These are phyloP conservation scores for Tetrahymena borealis DNA, from an alignment of 73 alveolate species.

Conservation along the genomic window DNA sequence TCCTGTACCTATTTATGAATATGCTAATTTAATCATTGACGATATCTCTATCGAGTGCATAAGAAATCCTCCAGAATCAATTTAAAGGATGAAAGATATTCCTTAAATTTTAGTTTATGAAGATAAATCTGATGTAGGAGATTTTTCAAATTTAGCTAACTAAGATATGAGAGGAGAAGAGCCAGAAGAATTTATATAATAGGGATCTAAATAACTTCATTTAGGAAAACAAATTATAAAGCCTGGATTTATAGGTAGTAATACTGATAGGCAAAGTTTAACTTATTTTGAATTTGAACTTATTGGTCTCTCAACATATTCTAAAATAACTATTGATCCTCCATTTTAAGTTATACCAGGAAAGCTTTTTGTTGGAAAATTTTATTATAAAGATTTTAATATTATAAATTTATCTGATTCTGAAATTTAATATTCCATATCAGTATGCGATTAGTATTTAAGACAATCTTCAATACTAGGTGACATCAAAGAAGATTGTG, in stretches of 20 bases:
- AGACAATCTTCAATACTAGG: background rate
- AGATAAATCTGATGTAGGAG: background rate
- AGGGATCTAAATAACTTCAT: background rate
- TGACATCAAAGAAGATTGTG: background rate
- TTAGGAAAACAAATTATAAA: background rate
- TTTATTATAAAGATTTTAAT: background rate
- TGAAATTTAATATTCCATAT: background rate
- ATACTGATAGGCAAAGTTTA: background rate
- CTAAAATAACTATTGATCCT: background rate
- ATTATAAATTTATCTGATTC: background rate
- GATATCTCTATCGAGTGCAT: constrained; percentile 73
- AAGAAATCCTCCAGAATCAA: constrained; percentile 65
- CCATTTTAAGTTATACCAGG: background rate
- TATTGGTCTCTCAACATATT: background rate
- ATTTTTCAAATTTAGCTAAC: no score
- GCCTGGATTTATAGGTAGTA: background rate
- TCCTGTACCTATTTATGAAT: constrained; percentile 19
- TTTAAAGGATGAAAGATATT: background rate
- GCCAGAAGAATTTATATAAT: background rate
- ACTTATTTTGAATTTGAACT: background rate
- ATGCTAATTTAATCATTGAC: constrained; percentile 44
- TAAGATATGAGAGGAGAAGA: no score
- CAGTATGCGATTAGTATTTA: background rate
- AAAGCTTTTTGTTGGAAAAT: background rate
- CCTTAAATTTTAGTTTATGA: background rate